Base-by-base conservation (phyloP, 23 red algal species). In the Gracilaria vermiculophylla region DNA sequence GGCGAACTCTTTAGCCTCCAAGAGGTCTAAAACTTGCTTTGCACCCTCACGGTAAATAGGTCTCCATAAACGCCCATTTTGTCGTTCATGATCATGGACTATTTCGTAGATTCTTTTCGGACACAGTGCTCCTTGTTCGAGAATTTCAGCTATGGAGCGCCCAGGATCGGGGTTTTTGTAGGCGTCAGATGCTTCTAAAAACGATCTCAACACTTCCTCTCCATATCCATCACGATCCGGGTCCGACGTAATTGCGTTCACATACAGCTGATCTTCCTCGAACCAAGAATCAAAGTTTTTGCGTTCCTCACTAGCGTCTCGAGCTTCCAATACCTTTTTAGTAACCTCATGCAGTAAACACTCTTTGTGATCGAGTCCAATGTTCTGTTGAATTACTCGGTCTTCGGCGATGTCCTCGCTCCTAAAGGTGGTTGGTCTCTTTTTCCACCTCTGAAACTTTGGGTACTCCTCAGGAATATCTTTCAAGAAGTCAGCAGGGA, bases 1-100 rank as follows among this genome's bases (percentile, higher is more conserved):
- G 35, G 75, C 76, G 54, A 91, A 91, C 43, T 91, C 87, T 43
- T 72, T 53, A 17, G 87, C 87, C 11, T 91, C 75, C 57, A 91
- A 58, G 35, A 73, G 61, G 43, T 62, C 20, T 1, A 91, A 37
- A 49, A 91, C 24, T 34, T 66, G 44, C 25, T 91, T 91, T 21
- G 87, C 87, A 43, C 75, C 76, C 20, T 81, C 75, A 21, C 76
- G 73, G n/a, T 91, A 91, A 15, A 91, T 13, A 37, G 76, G 42
- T 50, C 62, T 44, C 74, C 74, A 91, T 19, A 80, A 48, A 10
- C 87, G 75, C 41, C 87, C 87, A 51, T 75, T 80, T 7, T 39
- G 50, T n/a, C 87, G 45, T 70, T 91, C 87, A 49, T 81, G 41
- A 16, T 84, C 80, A 52, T 48, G 41, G 24, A 85, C 90, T 34